Evolutionary conservation across 768 basidiomycete species (phyloP).

Genomic region (Leucosporidium creatinivorum): DNA sequence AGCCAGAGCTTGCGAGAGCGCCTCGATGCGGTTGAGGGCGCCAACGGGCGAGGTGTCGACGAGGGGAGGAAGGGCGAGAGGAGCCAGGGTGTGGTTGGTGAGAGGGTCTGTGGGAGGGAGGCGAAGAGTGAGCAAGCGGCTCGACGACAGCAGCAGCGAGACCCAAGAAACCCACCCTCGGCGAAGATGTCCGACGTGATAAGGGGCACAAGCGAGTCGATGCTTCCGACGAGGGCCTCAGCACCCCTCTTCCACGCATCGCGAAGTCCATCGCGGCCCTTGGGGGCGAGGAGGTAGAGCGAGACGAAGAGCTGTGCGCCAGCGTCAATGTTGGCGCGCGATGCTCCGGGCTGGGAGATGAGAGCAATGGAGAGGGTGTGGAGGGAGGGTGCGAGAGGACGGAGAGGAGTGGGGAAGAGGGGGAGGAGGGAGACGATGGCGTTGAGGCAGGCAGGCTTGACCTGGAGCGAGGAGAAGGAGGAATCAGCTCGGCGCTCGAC

Average conservation of each 20-base stretch:
- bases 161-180: constrained; percentile 15
- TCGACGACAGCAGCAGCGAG: neutral
- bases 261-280: constrained; percentile 25
- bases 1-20: constrained; percentile 11
- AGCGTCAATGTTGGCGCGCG: neutral
- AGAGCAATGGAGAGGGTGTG: constrained; percentile 25
- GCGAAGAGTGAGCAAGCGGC: neutral
- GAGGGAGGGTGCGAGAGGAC: constrained; percentile 19
- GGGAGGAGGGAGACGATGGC: constrained; percentile 23
- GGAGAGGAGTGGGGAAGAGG: constrained; percentile 31
- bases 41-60: neutral
- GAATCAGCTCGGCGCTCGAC: neutral
- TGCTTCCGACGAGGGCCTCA: constrained; percentile 21
- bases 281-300: constrained; percentile 30
- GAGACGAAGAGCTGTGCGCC: constrained; percentile 23
- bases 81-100: constrained; percentile 23
- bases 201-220: constrained; percentile 4
- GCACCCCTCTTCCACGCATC: constrained; percentile 31
- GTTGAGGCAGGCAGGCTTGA: constrained; percentile 13
- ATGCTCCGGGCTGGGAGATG: neutral
- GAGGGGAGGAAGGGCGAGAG: constrained; percentile 23
- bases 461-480: neutral
- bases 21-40: constrained; percentile 25
- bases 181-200: constrained; percentile 16
- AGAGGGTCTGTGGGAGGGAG: constrained; percentile 7